A percentile compares a stretch with the other conserved stretches of the same genome.
Conservation (phyloP, 2,329 filamentous ascomycete genomes). For the Raffaelea arxii region DNA sequence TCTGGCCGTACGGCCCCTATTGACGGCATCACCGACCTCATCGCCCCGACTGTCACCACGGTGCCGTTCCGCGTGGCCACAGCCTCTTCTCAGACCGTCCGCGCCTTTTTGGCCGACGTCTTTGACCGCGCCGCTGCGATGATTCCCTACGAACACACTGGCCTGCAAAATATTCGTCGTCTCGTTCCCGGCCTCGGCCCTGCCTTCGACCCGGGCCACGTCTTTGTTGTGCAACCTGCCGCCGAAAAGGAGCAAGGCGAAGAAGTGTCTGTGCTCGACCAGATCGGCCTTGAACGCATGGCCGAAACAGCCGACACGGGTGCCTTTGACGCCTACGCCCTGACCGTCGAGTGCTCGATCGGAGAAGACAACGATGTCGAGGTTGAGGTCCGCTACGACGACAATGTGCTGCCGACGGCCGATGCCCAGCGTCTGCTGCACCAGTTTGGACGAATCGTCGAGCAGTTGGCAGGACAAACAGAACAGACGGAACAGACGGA, state of each 20-base stretch:
- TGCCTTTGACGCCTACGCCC: neutral
- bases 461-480: too few relatives aligned
- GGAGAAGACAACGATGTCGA: neutral
- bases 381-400: neutral
- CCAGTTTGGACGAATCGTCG: too few relatives aligned
- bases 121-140: conserved; percentile 8
- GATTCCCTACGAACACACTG: conserved; percentile 56
- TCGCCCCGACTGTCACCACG: conserved; percentile 23
- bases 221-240: neutral
- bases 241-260: neutral
- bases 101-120: conserved; percentile 28
- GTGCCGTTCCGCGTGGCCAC: neutral
- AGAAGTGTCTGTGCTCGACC: neutral
- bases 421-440: conserved; percentile 10
- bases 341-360: neutral
- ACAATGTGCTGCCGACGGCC: conserved; percentile 16
- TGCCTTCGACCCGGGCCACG: neutral
- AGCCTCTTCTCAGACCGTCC: conserved; percentile 25
- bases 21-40: conserved; percentile 46
- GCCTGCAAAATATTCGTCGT: conserved; percentile 47
- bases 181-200: neutral
- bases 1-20: conserved; percentile 33
- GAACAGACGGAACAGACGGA: too few relatives aligned
- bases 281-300: too few relatives aligned
- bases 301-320: neutral